Percentiles rank a stretch among this genome's conserved stretches.
Evolutionary conservation across 441 rosid genomes (phyloP).

Genomic region (Gossypium gossypioides): DNA sequence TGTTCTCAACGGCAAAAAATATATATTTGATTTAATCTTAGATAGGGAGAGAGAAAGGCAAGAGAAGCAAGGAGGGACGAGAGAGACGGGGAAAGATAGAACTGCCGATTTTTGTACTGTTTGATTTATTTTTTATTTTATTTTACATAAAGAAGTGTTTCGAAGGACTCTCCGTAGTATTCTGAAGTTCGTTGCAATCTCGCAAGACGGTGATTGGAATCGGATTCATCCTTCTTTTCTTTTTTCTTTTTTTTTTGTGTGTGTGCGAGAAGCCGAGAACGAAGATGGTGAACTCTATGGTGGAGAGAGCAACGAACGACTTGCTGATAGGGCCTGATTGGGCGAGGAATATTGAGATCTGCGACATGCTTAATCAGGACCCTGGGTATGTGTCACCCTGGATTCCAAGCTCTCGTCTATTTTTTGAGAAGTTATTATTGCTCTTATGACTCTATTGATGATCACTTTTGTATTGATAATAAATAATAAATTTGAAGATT

Average conservation of each 20-base stretch:
- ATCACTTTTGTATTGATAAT: background rate
- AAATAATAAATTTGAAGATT: background rate
- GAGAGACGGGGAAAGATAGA: slow-evolving; percentile 18
- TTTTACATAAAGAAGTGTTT: slow-evolving; percentile 16
- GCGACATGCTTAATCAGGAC: slow-evolving; percentile 88
- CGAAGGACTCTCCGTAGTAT: slow-evolving; percentile 19
- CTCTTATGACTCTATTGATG: background rate
- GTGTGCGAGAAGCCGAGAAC: background rate
- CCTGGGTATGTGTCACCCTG: slow-evolving; percentile 50
- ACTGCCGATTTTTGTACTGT: slow-evolving; percentile 13
- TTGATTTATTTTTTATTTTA: slow-evolving; percentile 8
- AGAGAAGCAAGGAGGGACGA: slow-evolving; percentile 10
- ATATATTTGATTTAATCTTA: slow-evolving; percentile 6
- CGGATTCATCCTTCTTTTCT: slow-evolving; percentile 14
- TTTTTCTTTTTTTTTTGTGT: background rate
- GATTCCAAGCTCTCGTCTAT: background rate
- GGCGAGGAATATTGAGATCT: slow-evolving; percentile 99
- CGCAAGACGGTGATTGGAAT: slow-evolving; percentile 24
- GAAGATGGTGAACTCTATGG: slow-evolving; percentile 93
- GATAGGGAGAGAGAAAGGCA: background rate
- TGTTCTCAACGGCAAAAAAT: slow-evolving; percentile 3
- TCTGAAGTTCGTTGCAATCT: slow-evolving; percentile 10
- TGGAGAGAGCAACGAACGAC: slow-evolving; percentile 95
- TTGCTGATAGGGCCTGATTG: slow-evolving; percentile 98
- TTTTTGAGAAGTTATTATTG: background rate